Evolutionary conservation across 345 rosid genomes (phyloP), one percentile per base, ranked within the genome.

Genomic region (Gossypium thurberi): DNA sequence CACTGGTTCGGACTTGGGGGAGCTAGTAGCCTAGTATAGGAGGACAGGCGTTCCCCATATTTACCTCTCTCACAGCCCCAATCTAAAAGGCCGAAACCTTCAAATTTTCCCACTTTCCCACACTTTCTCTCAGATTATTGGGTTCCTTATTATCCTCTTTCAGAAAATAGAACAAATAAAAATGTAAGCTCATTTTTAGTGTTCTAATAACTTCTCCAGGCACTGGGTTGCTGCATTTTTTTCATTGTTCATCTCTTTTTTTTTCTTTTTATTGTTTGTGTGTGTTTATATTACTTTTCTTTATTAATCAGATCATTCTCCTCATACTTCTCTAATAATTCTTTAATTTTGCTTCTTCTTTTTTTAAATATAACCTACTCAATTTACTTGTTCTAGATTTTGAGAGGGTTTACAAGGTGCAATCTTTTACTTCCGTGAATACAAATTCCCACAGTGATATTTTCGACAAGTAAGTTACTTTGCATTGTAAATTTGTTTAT

Each of bases 31-130:
- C 40, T 17, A 40, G 67, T 0, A 1, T 0, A 26, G 61, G 60
- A 10, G 60, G 26, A 21, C 40, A 33, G 40, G 40, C 40, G 40
- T 33, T 33, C 40, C 40, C 40, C 40, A 33, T 33, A 33, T 33
- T 33, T 33, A 33, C 40, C 47, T 47, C 20, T 60, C 33, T 25
- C 23, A 40, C 20, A 43, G 9, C 23, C 76, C 11, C 40, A 66
- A 13, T 9, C 9, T 33, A 64, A 46, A 46, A 44, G 10, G 0
- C 18, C 53, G 14, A 73, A 60, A 52, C 75, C 75, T 75, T 70
- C 75, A 64, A 65, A 78, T 37, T 70, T 56, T 60, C 74, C 69
- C 69, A n/a, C 18, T 63, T 42, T 25, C 70, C 10, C 48, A 2
- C 23, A 5, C 65, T 59, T 25, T 60, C 67, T n/a, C 8, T 63